phyloP scores from a whole-genome alignment of 208 protist genomes.

The Acanthamoeba lenticulata region DNA sequence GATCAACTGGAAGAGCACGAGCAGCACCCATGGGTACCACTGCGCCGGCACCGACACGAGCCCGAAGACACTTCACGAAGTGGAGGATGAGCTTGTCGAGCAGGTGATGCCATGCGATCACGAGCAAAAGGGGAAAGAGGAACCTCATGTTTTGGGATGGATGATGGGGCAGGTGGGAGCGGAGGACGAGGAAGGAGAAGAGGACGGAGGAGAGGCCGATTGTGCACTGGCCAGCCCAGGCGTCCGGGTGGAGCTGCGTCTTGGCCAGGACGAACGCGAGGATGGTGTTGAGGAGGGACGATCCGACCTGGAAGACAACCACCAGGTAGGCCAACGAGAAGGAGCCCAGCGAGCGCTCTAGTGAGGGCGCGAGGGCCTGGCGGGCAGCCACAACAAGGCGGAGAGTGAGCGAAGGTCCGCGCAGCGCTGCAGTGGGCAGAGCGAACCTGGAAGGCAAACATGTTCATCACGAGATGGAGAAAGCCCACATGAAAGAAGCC shows the following conservation, averaged over 20 bases:
- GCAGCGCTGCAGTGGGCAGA: background rate
- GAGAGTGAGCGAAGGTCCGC: background rate
- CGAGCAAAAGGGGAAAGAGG: background rate
- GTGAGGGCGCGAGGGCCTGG: background rate
- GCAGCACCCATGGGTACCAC: constrained; percentile 76
- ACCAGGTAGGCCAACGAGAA: constrained; percentile 40
- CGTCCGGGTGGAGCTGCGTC: background rate
- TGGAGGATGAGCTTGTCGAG: background rate
- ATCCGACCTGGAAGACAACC: constrained; percentile 40
- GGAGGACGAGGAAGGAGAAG: constrained; percentile 76
- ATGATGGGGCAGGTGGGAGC: constrained; percentile 41
- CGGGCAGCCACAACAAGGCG: background rate
- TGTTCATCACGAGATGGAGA: constrained; percentile 81
- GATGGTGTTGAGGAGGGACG: background rate
- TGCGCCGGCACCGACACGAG: constrained; percentile 71
- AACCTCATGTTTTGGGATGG: background rate
- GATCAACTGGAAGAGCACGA: constrained; percentile 78
- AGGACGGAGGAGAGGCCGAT: constrained; percentile 78
- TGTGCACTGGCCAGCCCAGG: constrained; percentile 41
- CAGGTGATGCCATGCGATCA: background rate
- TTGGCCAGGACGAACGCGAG: background rate
- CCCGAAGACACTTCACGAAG: constrained; percentile 77
- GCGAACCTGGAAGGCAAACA: constrained; percentile 73
- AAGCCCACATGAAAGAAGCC: constrained; percentile 73
- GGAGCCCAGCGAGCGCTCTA: constrained; percentile 24